Evolutionary conservation across 805 yeast species (phyloP).

Genomic region (Geotrichum ghanense): DNA sequence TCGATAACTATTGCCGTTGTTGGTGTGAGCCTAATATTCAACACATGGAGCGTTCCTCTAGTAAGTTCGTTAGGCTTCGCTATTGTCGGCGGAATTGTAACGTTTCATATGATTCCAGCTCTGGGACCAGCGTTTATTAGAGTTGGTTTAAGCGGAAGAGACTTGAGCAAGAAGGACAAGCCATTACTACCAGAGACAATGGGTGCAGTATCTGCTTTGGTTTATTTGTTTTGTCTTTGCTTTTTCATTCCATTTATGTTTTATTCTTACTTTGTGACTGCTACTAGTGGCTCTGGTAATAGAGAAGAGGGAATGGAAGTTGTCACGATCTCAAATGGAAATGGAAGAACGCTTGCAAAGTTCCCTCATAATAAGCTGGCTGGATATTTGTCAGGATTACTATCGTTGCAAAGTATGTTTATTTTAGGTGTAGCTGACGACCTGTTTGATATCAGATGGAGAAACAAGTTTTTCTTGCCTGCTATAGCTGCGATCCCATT

Average conservation of each 20-base stretch:
- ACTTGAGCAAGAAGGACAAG: conserved; percentile 60
- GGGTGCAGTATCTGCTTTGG: conserved; percentile 80
- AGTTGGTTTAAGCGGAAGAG: conserved; percentile 79
- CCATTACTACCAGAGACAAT: conserved; percentile 82
- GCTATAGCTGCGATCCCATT: conserved; percentile 90
- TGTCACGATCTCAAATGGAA: conserved; percentile 8
- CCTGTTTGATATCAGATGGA: conserved; percentile 91
- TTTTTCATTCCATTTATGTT: conserved; percentile 82
- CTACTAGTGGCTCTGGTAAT: conserved; percentile 49
- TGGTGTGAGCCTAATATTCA: conserved; percentile 16
- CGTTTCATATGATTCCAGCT: conserved; percentile 54
- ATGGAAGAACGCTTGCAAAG: conserved; percentile 10
- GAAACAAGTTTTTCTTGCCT: conserved; percentile 92
- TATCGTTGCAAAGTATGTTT: conserved; percentile 75
- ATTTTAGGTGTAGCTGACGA: conserved; percentile 88
- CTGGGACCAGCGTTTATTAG: conserved; percentile 55
- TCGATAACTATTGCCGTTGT: neutral
- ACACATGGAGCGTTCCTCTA: conserved; percentile 33
- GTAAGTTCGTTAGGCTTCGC: conserved; percentile 56
- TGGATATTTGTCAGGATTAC: conserved; percentile 72
- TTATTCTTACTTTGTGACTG: conserved; percentile 55
- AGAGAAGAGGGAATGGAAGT: conserved; percentile 32
- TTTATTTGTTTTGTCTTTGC: conserved; percentile 71
- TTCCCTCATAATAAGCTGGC: conserved; percentile 80
- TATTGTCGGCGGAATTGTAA: conserved; percentile 51